Conservation (phyloP, 805 yeast genomes). For the Kodamaea leandrae region DNA sequence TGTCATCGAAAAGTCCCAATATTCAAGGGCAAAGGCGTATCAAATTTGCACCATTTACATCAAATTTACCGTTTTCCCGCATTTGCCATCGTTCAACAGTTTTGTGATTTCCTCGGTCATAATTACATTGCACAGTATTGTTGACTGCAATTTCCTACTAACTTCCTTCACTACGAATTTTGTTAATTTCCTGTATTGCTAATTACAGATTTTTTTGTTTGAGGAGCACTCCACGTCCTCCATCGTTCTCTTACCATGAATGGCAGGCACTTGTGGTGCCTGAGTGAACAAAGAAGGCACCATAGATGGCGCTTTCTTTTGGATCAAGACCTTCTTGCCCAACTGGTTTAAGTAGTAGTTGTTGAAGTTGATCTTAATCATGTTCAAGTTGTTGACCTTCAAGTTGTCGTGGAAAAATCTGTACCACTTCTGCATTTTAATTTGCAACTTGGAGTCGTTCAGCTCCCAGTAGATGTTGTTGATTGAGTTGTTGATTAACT, state of each 20-base stretch:
- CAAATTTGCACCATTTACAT: no score
- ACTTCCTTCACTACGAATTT: not conserved
- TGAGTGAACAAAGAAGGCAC: constrained; percentile 2
- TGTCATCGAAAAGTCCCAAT: no score
- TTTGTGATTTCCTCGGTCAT: no score
- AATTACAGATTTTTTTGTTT: constrained; percentile 5
- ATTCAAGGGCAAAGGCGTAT: no score
- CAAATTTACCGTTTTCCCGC: no score
- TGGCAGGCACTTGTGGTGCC: not conserved
- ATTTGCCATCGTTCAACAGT: no score
- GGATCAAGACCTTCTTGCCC: constrained; percentile 28
- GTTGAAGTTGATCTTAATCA: constrained; percentile 25
- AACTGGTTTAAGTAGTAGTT: constrained; percentile 29
- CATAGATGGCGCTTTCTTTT: constrained; percentile 11
- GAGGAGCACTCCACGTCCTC: not conserved
- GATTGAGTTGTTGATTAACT: constrained; percentile 22
- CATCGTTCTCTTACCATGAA: constrained; percentile 11
- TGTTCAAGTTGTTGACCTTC: constrained; percentile 21
- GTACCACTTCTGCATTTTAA: constrained; percentile 29
- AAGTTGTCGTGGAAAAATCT: constrained; percentile 23
- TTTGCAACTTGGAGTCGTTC: constrained; percentile 17
- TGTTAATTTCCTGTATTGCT: not conserved
- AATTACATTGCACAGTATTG: no score
- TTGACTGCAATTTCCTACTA: no score
- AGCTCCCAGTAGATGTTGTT: constrained; percentile 27